Base-by-base conservation (phyloP, 2,329 filamentous ascomycete species). In the Pyrenochaeta sp. region DNA sequence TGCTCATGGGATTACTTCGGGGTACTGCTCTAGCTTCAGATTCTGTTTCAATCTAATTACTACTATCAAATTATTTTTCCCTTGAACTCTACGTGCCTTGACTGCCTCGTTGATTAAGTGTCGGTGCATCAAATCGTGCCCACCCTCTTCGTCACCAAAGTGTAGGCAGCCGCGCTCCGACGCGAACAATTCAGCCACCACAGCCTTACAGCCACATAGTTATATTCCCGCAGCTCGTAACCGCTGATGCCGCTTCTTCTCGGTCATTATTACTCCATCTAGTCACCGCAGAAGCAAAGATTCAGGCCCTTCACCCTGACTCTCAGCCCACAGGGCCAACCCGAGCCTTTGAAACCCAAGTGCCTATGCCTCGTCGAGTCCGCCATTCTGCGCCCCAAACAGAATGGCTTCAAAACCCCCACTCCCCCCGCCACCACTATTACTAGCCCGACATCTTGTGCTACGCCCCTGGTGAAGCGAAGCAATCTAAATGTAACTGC, bases 1-100 rank as follows among this genome's bases (percentile, higher is more conserved):
- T 58, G 54, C 56, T 57, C 55, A 49, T 44, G 32, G 39, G 37
- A 49, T 40, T 40, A 27, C 34, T 39, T 25, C 32, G 40, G 22
- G 24, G 8, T 44, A 27, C 24, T 44, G 15, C 5, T 36, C 34
- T 43, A 60, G 28, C 30, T 50, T 53, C 42, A 52, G 52, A 27
- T 25, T 43, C 15, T 25, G 22, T 43, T 43, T 43, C 42, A 44
- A 44, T 44, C 9, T 44, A 19, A 39, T 44, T 15, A 28, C 12
- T 5, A 15, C 25, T 9, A 44, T 44, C 25, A n/a, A n/a, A 39
- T 13, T 8, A 39, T 25, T 12, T 4, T 43, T 25, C 40, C 9
- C 8, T 25, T 43, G 8, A 25, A 4, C 22, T 43, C 24, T 43
- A 12, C 40, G 40, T 43, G 22, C 40, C 22, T 27, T 43, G 22